These are phyloP conservation scores for Salvia rosmarinus DNA, from an alignment of 257 asterid species.

Conservation along the genomic window DNA sequence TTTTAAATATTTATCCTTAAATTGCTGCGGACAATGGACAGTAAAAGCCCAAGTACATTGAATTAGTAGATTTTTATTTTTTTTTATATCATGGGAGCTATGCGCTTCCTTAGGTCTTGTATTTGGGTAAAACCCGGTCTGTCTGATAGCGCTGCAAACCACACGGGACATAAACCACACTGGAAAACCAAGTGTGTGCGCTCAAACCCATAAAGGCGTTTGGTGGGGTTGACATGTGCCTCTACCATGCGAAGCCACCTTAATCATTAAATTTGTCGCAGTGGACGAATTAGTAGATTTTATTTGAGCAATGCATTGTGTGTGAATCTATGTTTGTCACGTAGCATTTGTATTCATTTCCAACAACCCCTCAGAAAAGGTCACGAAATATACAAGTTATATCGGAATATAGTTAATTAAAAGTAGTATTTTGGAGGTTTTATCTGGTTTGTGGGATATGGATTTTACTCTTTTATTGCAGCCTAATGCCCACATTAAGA, in stretches of 20 bases:
- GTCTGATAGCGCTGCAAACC: no score
- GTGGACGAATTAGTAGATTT: no score
- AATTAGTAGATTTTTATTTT: slow-evolving; percentile 22
- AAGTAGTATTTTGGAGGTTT: slow-evolving; percentile 57
- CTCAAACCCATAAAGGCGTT: no score
- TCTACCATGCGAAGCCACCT: no score
- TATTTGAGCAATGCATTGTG: slow-evolving; percentile 10
- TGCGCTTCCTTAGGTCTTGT: no score
- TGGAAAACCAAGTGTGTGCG: no score
- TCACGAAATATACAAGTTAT: slow-evolving; percentile 29
- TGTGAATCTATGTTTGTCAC: slow-evolving; percentile 29
- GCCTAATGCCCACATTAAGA: slow-evolving; percentile 33
- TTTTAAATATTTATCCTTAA: background rate
- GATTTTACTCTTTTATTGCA: slow-evolving; percentile 43
- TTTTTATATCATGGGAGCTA: no score
- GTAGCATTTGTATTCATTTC: slow-evolving; percentile 34
- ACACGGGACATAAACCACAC: no score
- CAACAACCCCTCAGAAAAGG: slow-evolving; percentile 35
- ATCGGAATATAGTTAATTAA: slow-evolving; percentile 30
- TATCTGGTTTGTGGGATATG: slow-evolving; percentile 39
- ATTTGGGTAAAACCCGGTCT: no score
- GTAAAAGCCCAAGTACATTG: slow-evolving; percentile 33
- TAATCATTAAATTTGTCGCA: no score
- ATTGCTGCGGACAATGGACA: slow-evolving; percentile 27
- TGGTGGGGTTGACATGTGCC: no score